Percentiles rank a stretch among this genome's conserved stretches.
Evolutionary conservation across 164 flowering plant species (phyloP).

Genomic region (Umbilicus rupestris): DNA sequence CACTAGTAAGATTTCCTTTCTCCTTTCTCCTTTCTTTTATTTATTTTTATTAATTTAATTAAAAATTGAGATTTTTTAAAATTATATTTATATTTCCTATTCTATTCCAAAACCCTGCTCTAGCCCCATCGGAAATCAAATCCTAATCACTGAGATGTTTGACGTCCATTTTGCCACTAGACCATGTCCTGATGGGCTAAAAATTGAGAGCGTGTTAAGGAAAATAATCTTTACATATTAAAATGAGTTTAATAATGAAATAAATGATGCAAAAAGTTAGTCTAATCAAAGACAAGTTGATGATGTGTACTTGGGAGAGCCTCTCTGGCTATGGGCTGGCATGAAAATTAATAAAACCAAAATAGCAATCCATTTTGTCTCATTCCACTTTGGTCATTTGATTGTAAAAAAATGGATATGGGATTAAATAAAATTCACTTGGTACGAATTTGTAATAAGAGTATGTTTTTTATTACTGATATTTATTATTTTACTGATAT

Average conservation of each 20-base stretch:
- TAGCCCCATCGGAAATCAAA: no score
- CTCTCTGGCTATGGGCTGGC: conserved; percentile 6
- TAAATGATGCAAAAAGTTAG: conserved; percentile 1
- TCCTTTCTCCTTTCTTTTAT: not conserved
- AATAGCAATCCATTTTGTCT: not conserved
- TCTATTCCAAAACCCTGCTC: no score
- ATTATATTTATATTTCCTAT: no score
- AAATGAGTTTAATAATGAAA: not conserved
- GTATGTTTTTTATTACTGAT: not conserved
- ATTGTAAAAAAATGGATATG: no score
- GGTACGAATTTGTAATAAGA: not conserved
- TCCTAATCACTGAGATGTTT: no score
- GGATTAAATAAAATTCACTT: no score
- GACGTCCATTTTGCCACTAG: no score
- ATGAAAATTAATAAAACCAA: not conserved
- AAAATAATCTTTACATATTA: not conserved
- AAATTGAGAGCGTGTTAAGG: not conserved
- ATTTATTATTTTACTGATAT: no score
- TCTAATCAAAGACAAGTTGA: not conserved
- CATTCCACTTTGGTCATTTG: no score
- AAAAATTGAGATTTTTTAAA: no score
- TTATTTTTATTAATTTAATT: not conserved
- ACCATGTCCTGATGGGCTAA: no score
- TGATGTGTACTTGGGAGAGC: not conserved
- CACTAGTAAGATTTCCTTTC: not conserved